A percentile compares a stretch with the other conserved stretches of the same genome.
phyloP scores from a whole-genome alignment of 2,329 filamentous ascomycete species.

The Sporothrix inflata region DNA sequence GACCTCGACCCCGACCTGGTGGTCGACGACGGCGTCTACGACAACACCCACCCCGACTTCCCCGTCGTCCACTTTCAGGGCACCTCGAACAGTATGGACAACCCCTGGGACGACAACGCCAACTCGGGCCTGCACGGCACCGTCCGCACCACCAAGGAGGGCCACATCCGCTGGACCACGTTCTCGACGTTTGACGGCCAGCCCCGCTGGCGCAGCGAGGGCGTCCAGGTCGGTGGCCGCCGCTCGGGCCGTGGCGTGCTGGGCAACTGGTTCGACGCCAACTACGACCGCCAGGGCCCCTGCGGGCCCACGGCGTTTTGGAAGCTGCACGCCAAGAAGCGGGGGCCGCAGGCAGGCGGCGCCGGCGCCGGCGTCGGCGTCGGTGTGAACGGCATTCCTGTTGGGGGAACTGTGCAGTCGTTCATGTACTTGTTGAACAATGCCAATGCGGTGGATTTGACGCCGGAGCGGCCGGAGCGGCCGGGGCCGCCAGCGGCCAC shows the following conservation, averaged over 20 bases:
- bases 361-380: no score
- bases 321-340: conserved; percentile 57
- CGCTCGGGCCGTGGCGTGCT: conserved; percentile 68
- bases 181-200: conserved; percentile 66
- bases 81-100: conserved; percentile 63
- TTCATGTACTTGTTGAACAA: conserved; percentile 28
- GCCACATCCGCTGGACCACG: conserved; percentile 75
- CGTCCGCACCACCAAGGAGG: conserved; percentile 67
- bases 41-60: conserved; percentile 52
- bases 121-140: conserved; percentile 67
- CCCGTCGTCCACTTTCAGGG: conserved; percentile 73
- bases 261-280: conserved; percentile 79
- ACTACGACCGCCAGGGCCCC: conserved; percentile 69
- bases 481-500: conserved; percentile 25
- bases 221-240: conserved; percentile 72
- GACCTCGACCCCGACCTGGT: not conserved
- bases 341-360: not conserved
- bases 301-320: conserved; percentile 74
- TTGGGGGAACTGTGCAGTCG: conserved; percentile 14
- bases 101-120: conserved; percentile 68
- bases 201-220: conserved; percentile 76
- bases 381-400: not conserved
- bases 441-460: not conserved
- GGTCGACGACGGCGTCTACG: conserved; percentile 48
- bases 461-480: not conserved